A percentile compares a stretch with the other conserved stretches of the same genome.
phyloP scores from a whole-genome alignment of 352 stramenopile genomes.

The Phytophthora fragariae region DNA sequence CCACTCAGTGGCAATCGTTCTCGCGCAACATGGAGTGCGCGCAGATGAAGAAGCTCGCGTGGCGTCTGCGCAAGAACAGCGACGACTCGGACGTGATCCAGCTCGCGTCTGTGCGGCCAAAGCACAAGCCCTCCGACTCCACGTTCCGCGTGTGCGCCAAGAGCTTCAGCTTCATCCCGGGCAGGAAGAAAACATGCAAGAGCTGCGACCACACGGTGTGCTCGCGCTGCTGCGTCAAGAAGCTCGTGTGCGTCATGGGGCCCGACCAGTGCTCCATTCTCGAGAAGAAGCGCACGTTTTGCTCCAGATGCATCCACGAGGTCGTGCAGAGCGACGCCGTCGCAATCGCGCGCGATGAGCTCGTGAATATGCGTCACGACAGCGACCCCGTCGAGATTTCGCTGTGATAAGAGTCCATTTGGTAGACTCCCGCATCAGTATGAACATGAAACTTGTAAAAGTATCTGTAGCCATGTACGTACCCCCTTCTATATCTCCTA shows the following conservation, averaged over 20 bases:
- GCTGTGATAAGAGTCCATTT: slow-evolving; percentile 17
- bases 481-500: neutral
- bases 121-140: slow-evolving; percentile 23
- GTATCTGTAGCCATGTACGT: neutral
- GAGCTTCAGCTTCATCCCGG: slow-evolving; percentile 38
- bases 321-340: slow-evolving; percentile 31
- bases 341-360: slow-evolving; percentile 36
- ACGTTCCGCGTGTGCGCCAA: slow-evolving; percentile 35
- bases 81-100: slow-evolving; percentile 23
- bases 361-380: slow-evolving; percentile 17
- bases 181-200: slow-evolving; percentile 36
- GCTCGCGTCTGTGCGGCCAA: slow-evolving; percentile 8
- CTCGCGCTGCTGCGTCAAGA: slow-evolving; percentile 41
- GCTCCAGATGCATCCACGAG: slow-evolving; percentile 40
- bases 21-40: slow-evolving; percentile 44
- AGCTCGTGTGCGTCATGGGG: slow-evolving; percentile 33
- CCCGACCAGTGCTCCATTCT: slow-evolving; percentile 41
- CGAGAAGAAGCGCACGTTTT: slow-evolving; percentile 41
- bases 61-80: slow-evolving; percentile 42
- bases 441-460: neutral
- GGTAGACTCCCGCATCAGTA: slow-evolving; percentile 4
- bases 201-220: slow-evolving; percentile 36
- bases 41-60: slow-evolving; percentile 50
- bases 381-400: slow-evolving; percentile 26
- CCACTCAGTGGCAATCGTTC: slow-evolving; percentile 39